phyloP scores from a whole-genome alignment of 2,329 filamentous ascomycete species.

The Neocatenulostroma microsporum region DNA sequence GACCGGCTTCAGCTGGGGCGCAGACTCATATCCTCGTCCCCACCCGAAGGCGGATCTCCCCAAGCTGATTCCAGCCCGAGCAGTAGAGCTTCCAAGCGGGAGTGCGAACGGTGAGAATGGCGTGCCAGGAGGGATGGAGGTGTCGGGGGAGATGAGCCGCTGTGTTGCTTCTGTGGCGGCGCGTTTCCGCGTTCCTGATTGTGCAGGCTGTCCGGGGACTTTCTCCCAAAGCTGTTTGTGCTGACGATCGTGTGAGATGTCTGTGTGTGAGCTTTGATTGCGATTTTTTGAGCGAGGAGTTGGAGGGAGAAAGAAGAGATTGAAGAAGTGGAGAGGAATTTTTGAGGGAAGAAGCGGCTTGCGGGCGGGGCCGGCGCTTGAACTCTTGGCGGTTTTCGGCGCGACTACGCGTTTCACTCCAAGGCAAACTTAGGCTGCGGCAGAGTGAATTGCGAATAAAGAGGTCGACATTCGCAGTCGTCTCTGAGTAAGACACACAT shows the following conservation, averaged over 20 bases:
- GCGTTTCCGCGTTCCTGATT: constrained; percentile 76
- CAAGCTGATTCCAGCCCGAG: constrained; percentile 28
- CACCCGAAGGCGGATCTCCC: constrained; percentile 37
- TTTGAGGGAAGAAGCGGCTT: constrained; percentile 4
- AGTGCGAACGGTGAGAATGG: constrained; percentile 49
- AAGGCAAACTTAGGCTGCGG: background rate
- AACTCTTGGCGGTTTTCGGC: background rate
- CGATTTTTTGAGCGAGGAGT: constrained; percentile 99
- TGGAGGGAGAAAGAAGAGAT: constrained; percentile 41
- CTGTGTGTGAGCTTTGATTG: constrained; percentile 98
- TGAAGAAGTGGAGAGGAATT: constrained; percentile 15
- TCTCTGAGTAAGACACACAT: no score
- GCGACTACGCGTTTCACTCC: no score
- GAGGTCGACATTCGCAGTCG: no score
- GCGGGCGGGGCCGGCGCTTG: constrained; percentile 14
- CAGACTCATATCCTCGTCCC: constrained; percentile 91
- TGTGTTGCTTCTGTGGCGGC: constrained; percentile 91
- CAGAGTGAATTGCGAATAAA: background rate
- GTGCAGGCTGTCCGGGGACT: constrained; percentile 89
- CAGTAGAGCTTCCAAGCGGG: constrained; percentile 27
- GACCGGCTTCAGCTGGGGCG: constrained; percentile 31
- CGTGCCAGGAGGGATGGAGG: constrained; percentile 38
- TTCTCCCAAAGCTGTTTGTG: constrained; percentile 89
- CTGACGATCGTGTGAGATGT: constrained; percentile 35
- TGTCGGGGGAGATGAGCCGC: constrained; percentile 68